Percentiles rank a stretch among this genome's conserved stretches.
Evolutionary conservation across 768 basidiomycete species (phyloP).

Genomic region (Lactarius vividus): DNA sequence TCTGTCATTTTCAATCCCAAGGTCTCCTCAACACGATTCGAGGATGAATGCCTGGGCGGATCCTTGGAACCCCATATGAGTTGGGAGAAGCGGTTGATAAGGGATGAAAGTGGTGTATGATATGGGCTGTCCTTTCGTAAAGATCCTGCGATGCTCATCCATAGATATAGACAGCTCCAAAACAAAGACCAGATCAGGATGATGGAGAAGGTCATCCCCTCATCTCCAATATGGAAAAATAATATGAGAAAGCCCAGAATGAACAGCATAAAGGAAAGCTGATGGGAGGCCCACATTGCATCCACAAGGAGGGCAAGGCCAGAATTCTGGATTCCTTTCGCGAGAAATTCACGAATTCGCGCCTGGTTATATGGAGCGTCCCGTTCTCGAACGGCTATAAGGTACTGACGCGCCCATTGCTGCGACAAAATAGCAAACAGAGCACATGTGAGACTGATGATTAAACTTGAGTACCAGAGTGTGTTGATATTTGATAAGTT

Average conservation of each 20-base stretch:
- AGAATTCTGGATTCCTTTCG: neutral
- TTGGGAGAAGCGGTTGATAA: neutral
- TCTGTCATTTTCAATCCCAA: neutral
- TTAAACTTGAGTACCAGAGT: neutral
- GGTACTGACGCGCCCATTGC: neutral
- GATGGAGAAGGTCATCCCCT: neutral
- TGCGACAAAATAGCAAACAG: neutral
- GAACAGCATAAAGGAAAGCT: neutral
- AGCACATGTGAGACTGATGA: neutral
- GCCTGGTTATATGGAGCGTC: neutral
- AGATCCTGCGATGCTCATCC: neutral
- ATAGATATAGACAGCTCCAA: neutral
- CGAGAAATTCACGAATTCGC: neutral
- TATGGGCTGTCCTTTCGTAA: neutral
- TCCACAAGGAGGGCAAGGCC: neutral
- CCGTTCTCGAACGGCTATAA: neutral
- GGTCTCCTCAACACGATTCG: neutral
- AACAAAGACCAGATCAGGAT: rapidly evolving
- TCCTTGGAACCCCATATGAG: no score
- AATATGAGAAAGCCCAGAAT: neutral
- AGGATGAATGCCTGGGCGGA: no score
- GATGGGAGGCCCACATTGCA: neutral
- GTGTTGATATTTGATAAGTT: no score
- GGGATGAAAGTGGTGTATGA: neutral
- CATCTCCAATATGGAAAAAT: no score